Conservation (phyloP, 257 asterid genomes). For the Anisodus acutangulus region DNA sequence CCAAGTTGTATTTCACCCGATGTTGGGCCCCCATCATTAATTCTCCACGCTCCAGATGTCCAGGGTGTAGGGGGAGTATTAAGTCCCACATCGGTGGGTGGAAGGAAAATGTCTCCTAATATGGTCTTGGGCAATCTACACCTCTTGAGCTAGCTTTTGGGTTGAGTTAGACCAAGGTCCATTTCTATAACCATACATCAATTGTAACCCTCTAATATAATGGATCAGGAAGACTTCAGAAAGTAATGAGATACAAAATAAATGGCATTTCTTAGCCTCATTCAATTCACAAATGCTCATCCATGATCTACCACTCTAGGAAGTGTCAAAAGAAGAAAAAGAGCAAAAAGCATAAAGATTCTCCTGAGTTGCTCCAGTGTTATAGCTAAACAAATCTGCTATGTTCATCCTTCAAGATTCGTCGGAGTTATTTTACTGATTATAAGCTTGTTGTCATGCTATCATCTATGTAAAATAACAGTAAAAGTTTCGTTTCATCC, state of each 20-base stretch:
- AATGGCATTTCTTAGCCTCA: not conserved
- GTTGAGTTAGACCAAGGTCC: no score
- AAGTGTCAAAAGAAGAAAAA: constrained; percentile 5
- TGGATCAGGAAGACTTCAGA: not conserved
- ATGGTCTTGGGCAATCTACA: no score
- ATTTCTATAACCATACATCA: not conserved
- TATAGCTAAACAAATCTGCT: constrained; percentile 2
- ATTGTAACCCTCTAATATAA: not conserved
- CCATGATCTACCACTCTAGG: constrained; percentile 17
- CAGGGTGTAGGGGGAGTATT: no score
- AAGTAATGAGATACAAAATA: not conserved
- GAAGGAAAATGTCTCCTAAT: no score
- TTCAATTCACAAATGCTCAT: not conserved
- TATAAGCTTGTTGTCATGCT: not conserved
- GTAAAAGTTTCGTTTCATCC: not conserved
- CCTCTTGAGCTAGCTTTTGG: no score
- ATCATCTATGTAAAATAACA: not conserved
- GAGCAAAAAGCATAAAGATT: not conserved
- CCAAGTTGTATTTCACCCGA: no score
- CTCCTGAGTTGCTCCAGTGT: not conserved
- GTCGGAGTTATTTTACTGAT: not conserved
- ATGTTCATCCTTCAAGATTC: constrained; percentile 1
- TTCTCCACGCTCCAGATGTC: no score
- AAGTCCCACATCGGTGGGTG: no score
- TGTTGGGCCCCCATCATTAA: no score